Evolutionary conservation across 148 eudicot genomes (phyloP).

Genomic region (Rhododendron ovatum): DNA sequence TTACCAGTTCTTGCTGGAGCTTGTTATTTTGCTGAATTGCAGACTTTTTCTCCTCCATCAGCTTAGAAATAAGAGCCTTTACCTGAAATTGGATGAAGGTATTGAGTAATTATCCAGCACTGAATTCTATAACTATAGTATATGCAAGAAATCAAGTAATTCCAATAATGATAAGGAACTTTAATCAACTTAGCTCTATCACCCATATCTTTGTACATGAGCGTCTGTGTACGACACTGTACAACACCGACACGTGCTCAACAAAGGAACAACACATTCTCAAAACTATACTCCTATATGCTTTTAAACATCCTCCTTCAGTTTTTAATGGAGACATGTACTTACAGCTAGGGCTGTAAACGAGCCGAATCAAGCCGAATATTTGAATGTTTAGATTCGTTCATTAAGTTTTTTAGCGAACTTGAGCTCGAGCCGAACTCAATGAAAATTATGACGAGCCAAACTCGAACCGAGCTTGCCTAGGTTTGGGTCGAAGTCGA

Average conservation of each 20-base stretch:
- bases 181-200: background rate
- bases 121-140: background rate
- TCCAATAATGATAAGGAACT: background rate
- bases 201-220: background rate
- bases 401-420: no score
- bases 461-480: no score
- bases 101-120: background rate
- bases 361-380: no score
- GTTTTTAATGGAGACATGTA: background rate
- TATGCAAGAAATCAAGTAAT: background rate
- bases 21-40: slow-evolving; percentile 56
- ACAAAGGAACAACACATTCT: background rate
- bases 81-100: slow-evolving; percentile 32
- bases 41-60: slow-evolving; percentile 64
- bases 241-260: background rate
- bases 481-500: no score
- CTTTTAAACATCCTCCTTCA: background rate
- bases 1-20: slow-evolving; percentile 84
- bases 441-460: no score
- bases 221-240: background rate
- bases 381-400: no score
- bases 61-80: slow-evolving; percentile 49
- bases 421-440: no score
- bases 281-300: background rate
- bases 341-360: no score